Evolutionary conservation across 2,329 filamentous ascomycete species (phyloP).

Genomic region (Coleophoma crateriformis): DNA sequence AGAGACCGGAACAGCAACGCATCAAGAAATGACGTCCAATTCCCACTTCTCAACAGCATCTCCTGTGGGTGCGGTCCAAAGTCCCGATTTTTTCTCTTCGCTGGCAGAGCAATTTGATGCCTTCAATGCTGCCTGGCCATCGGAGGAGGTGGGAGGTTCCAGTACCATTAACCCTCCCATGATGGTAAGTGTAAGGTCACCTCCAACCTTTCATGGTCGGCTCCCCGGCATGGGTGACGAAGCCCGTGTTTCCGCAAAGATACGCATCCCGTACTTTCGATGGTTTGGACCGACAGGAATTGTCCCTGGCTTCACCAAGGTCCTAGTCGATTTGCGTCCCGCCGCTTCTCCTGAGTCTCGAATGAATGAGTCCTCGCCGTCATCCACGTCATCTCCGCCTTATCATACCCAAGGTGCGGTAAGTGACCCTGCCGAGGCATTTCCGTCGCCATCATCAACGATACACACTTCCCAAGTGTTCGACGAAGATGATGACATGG

Average conservation of each 20-base stretch:
- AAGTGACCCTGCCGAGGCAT: neutral
- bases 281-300: constrained; percentile 4
- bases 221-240: neutral
- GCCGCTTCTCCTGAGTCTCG: neutral
- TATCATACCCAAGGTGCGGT: neutral
- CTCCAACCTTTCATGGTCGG: neutral
- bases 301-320: constrained; percentile 1
- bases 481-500: neutral
- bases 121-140: neutral
- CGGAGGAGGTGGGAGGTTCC: neutral
- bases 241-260: neutral
- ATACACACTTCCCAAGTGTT: neutral
- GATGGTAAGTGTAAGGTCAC: neutral
- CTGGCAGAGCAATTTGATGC: neutral
- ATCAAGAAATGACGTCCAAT: neutral
- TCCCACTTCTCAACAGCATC: neutral
- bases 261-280: constrained; percentile 1
- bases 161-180: neutral
- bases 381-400: neutral
- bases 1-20: neutral
- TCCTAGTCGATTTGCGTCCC: neutral
- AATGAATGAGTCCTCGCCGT: neutral
- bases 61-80: neutral
- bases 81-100: neutral
- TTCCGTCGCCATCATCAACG: neutral